Conservation (phyloP, 1,284 basidiomycete species). For the Rhodotorula glutinis region DNA sequence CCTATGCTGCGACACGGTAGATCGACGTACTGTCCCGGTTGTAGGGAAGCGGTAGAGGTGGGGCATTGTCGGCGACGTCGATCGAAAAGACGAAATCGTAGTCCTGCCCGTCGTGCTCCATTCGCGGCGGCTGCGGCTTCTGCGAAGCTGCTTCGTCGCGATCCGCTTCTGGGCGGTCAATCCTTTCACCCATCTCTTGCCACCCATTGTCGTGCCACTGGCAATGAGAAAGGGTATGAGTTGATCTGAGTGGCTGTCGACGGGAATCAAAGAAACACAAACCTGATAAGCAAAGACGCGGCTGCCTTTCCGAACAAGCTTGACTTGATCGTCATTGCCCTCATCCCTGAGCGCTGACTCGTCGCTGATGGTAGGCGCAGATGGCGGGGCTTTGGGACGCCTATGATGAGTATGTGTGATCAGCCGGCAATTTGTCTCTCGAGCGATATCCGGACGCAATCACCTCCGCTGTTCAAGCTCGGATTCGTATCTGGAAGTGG, state of each 20-base stretch:
- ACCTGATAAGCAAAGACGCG: constrained; percentile 81
- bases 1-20: too few relatives aligned
- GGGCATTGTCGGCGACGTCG: constrained; percentile 87
- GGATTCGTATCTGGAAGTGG: constrained; percentile 45
- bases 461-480: background rate
- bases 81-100: constrained; percentile 99
- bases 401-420: too few relatives aligned
- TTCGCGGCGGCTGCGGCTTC: background rate
- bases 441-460: background rate
- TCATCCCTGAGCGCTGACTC: background rate
- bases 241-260: background rate
- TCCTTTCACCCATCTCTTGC: constrained; percentile 92
- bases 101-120: constrained; percentile 66
- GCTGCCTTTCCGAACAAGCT: constrained; percentile 71
- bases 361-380: background rate
- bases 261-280: constrained; percentile 37
- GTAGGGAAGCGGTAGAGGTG: constrained; percentile 89
- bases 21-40: constrained; percentile 53
- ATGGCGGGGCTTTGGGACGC: background rate
- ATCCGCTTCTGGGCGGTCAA: constrained; percentile 62
- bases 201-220: constrained; percentile 75
- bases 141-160: background rate
- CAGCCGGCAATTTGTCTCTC: too few relatives aligned
- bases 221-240: constrained; percentile 44
- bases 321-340: constrained; percentile 88